These are phyloP conservation scores for Diplodia intermedia DNA, from an alignment of 2,329 filamentous ascomycete genomes.

Conservation along the genomic window DNA sequence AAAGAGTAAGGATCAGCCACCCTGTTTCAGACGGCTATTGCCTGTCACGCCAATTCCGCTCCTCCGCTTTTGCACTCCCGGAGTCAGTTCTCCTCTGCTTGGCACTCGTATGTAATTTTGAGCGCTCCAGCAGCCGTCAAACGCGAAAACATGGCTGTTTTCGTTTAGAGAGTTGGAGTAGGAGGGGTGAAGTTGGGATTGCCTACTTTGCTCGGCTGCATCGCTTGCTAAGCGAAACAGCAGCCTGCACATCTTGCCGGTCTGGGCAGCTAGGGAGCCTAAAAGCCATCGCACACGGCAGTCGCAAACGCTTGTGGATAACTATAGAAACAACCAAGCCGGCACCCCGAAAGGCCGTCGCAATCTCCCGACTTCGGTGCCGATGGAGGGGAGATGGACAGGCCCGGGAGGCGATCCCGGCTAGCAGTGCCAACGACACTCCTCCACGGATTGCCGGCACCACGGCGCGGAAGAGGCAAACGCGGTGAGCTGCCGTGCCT, in stretches of 20 bases:
- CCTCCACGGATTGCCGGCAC: background rate
- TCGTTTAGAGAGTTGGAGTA: background rate
- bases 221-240: conserved; percentile 13
- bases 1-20: conserved; percentile 16
- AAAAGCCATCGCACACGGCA: conserved; percentile 3
- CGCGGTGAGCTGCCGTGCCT: background rate
- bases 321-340: conserved; percentile 6
- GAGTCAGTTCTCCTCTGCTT: background rate
- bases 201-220: background rate
- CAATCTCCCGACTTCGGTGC: background rate
- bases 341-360: background rate
- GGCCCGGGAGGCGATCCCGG: background rate
- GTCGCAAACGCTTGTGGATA: background rate
- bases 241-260: background rate
- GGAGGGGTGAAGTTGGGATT: background rate
- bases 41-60: background rate
- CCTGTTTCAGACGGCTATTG: conserved; percentile 13
- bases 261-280: background rate
- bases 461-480: background rate
- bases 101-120: background rate
- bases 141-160: background rate
- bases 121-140: background rate
- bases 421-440: background rate
- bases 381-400: background rate
- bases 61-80: background rate